These are phyloP conservation scores for Fonsecaea nubica DNA, from an alignment of 2,329 filamentous ascomycete species.

Conservation along the genomic window DNA sequence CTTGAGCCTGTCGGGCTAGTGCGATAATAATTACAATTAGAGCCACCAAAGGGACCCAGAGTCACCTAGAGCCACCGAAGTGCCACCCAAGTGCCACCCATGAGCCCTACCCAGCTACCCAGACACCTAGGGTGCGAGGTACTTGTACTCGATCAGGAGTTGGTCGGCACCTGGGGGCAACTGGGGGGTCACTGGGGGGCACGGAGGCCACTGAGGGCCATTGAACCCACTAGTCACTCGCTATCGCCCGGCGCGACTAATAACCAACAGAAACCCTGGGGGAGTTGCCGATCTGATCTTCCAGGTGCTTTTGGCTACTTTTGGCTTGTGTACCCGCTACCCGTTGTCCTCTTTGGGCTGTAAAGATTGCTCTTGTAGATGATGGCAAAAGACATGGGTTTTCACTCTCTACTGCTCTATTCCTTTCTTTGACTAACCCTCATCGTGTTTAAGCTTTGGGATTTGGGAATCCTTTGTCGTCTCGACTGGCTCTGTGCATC, in stretches of 20 bases:
- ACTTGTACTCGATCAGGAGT: constrained; percentile 1
- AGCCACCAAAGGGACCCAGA: too few relatives aligned
- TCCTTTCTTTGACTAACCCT: neutral
- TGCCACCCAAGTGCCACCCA: too few relatives aligned
- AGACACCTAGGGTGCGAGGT: too few relatives aligned
- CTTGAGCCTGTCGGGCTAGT: constrained; percentile 1
- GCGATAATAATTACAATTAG: too few relatives aligned
- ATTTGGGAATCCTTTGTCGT: constrained; percentile 1
- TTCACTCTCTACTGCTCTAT: neutral
- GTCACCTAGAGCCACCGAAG: neutral
- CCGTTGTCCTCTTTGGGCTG: neutral
- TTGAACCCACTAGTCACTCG: neutral
- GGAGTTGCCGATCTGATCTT: constrained; percentile 14
- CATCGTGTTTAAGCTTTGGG: neutral
- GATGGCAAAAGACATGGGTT: constrained; percentile 5
- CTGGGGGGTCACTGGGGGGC: too few relatives aligned
- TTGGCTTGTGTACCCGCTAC: neutral
- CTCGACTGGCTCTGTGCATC: constrained; percentile 6
- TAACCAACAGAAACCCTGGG: constrained; percentile 7
- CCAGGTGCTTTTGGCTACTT: neutral
- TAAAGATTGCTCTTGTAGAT: neutral
- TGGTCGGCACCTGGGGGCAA: neutral
- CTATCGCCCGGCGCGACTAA: constrained; percentile 6
- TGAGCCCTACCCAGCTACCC: too few relatives aligned
- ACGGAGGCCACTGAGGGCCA: too few relatives aligned